Evolutionary conservation across 352 stramenopile genomes (phyloP).

Genomic region (Thalassiosira oceanica): DNA sequence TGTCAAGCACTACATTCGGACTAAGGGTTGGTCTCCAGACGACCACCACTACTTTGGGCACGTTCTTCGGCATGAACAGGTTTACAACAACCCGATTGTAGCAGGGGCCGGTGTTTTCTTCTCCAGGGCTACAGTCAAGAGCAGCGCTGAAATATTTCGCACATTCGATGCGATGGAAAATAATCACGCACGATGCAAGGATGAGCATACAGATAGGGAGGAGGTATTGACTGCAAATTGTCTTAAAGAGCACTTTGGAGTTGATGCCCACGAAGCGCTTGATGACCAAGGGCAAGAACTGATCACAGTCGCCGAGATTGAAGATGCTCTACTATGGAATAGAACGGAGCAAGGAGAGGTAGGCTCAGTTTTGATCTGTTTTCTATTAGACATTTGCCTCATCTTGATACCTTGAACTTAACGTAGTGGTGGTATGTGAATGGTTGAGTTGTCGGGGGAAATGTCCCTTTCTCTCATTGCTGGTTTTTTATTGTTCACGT

Average conservation of each 20-base stretch:
- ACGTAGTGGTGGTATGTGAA: constrained; percentile 15
- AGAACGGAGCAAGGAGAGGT: constrained; percentile 18
- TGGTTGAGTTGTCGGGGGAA: constrained; percentile 31
- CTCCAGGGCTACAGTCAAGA: constrained; percentile 3
- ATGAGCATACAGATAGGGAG: constrained; percentile 17
- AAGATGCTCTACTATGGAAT: constrained; percentile 36
- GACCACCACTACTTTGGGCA: constrained; percentile 50
- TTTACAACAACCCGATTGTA: constrained; percentile 15
- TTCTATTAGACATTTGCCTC: background rate
- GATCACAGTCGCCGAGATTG: constrained; percentile 20
- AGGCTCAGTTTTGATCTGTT: background rate
- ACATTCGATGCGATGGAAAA: constrained; percentile 4
- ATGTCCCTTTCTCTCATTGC: too few relatives aligned
- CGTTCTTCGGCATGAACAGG: constrained; percentile 18
- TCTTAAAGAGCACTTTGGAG: constrained; percentile 35
- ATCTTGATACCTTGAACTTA: background rate
- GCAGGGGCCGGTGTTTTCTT: constrained; percentile 40
- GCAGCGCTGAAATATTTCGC: constrained; percentile 2
- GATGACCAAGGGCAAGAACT: constrained; percentile 28
- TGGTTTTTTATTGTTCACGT: too few relatives aligned
- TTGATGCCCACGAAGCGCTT: constrained; percentile 21
- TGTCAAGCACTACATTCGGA: constrained; percentile 24
- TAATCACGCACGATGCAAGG: constrained; percentile 1
- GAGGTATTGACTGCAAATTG: constrained; percentile 32
- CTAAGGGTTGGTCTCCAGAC: constrained; percentile 15